Conservation (phyloP, 805 yeast species). For the Kluyveromyces nonfermentans region DNA sequence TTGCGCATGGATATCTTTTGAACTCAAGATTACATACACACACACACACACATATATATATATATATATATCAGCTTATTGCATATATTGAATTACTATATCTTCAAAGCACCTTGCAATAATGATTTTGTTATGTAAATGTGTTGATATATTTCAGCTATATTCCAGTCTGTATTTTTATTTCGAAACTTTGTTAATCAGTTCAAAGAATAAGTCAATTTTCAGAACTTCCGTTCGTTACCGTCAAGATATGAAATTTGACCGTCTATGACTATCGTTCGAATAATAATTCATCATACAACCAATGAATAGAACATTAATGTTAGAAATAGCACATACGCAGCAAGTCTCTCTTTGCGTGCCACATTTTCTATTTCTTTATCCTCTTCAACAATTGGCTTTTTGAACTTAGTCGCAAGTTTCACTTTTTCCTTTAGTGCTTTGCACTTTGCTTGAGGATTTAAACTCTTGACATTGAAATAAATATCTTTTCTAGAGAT, state of each 20-base stretch:
- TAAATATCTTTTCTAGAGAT: constrained; percentile 13
- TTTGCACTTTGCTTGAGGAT: not conserved
- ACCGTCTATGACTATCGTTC: too few relatives aligned
- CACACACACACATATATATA: not conserved
- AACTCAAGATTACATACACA: too few relatives aligned
- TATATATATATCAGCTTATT: not conserved
- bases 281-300: not conserved
- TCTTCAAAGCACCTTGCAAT: too few relatives aligned
- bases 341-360: not conserved
- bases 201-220: too few relatives aligned
- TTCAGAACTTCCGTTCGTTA: too few relatives aligned
- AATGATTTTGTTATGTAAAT: not conserved
- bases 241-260: too few relatives aligned
- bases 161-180: too few relatives aligned
- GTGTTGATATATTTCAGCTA: too few relatives aligned
- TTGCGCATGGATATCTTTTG: not conserved
- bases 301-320: not conserved
- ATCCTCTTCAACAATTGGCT: not conserved
- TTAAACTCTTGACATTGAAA: constrained; percentile 13
- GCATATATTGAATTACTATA: not conserved
- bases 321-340: not conserved
- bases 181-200: not conserved
- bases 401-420: not conserved
- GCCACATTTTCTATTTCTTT: not conserved
- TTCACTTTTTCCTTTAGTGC: not conserved